Evolutionary conservation across 176 grass and related monocot species (phyloP).

Genomic region (Triticum dicoccoides): DNA sequence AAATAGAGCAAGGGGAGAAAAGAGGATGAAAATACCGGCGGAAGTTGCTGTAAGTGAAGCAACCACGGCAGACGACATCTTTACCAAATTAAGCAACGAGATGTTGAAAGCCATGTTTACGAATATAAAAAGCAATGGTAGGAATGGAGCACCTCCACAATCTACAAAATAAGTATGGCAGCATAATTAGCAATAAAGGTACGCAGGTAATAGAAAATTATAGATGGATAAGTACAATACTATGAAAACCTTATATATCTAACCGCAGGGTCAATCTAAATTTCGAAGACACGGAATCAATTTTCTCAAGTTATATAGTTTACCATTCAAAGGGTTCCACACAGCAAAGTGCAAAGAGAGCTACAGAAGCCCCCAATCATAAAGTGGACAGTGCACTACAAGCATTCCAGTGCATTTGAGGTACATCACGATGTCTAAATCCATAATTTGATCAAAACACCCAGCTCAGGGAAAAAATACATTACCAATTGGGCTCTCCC

Average conservation of each 20-base stretch:
- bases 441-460: not conserved
- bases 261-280: too few relatives aligned
- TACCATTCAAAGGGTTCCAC: too few relatives aligned
- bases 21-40: conserved; percentile 50
- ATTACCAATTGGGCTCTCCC: conserved; percentile 69
- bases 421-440: too few relatives aligned
- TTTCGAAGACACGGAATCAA: too few relatives aligned
- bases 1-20: not conserved
- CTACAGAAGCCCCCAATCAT: too few relatives aligned
- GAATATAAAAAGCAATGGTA: conserved; percentile 74
- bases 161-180: conserved; percentile 42
- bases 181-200: not conserved
- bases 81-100: conserved; percentile 87
- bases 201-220: too few relatives aligned
- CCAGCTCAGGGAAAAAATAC: conserved; percentile 8
- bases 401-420: too few relatives aligned
- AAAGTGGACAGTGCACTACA: too few relatives aligned
- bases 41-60: conserved; percentile 78
- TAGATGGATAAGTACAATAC: too few relatives aligned
- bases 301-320: too few relatives aligned
- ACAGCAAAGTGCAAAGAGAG: too few relatives aligned
- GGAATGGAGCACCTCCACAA: conserved; percentile 84
- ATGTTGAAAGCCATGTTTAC: conserved; percentile 94
- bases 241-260: too few relatives aligned
- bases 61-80: conserved; percentile 90